These are phyloP conservation scores for Colletotrichum limetticola DNA, from an alignment of 2,329 filamentous ascomycete species.

Conservation along the genomic window DNA sequence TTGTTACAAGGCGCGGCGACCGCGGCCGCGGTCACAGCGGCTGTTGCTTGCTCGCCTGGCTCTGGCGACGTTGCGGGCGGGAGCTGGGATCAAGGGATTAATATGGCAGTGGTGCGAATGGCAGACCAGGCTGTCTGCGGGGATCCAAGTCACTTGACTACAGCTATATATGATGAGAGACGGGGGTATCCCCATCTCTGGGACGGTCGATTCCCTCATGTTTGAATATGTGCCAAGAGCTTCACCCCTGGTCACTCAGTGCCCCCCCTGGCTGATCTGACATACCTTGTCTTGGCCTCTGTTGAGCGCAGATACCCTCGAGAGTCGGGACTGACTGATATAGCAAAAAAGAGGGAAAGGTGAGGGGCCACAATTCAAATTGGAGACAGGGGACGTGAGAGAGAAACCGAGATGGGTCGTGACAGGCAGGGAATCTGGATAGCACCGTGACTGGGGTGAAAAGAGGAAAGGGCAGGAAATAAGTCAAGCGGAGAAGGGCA, in stretches of 20 bases:
- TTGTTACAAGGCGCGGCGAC: background rate
- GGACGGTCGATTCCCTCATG: constrained; percentile 4
- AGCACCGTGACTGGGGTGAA: background rate
- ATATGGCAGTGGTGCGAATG: background rate
- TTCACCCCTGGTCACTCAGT: background rate
- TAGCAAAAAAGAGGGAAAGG: background rate
- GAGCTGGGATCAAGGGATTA: constrained; percentile 16
- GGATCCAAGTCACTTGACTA: background rate
- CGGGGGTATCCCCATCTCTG: constrained; percentile 58
- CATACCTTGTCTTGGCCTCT: background rate
- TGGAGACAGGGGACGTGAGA: background rate
- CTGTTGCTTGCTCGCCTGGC: background rate
- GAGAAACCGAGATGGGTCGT: background rate
- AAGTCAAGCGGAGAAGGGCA: background rate
- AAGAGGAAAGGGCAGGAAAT: background rate
- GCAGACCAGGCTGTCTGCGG: constrained; percentile 1
- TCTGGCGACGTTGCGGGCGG: constrained; percentile 9
- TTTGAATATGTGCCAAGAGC: background rate
- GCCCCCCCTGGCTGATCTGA: background rate
- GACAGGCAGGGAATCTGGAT: background rate
- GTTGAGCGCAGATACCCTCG: background rate
- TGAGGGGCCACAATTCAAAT: background rate
- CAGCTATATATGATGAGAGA: constrained; percentile 58
- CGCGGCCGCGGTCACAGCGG: background rate
- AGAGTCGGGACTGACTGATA: background rate